phyloP scores from a whole-genome alignment of 2,329 filamentous ascomycete genomes.

The Paracorniculantispora psalliotae region DNA sequence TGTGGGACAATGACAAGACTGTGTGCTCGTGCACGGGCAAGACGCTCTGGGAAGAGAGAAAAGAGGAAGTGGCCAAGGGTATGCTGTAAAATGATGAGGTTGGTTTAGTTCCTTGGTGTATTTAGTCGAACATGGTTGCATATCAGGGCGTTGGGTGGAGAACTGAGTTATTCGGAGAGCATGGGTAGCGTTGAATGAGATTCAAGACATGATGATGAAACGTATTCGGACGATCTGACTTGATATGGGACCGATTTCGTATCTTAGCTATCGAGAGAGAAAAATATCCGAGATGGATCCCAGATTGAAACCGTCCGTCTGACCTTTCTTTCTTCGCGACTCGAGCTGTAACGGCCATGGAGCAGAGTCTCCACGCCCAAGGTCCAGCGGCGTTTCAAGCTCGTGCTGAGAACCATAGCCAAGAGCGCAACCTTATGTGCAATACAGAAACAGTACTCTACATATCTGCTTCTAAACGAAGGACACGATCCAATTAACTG shows the following conservation, averaged over 20 bases:
- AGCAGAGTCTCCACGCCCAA: not conserved
- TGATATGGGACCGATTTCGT: not conserved
- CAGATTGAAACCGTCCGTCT: slow-evolving; percentile 1
- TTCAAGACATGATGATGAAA: not conserved
- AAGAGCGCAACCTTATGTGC: not conserved
- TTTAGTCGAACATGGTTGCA: not conserved
- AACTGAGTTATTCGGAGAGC: not conserved
- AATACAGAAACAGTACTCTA: not conserved
- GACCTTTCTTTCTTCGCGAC: not conserved
- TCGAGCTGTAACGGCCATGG: not conserved
- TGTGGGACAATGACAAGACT: slow-evolving; percentile 98
- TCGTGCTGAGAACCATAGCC: not conserved
- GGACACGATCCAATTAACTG: not conserved
- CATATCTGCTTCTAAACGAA: not conserved
- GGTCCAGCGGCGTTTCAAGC: not conserved
- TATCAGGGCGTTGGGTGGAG: not conserved
- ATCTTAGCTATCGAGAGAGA: not conserved
- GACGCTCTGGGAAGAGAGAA: slow-evolving; percentile 95
- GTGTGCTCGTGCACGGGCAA: slow-evolving; percentile 97
- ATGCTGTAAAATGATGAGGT: slow-evolving; percentile 71
- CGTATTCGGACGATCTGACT: not conserved
- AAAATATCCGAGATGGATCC: not conserved
- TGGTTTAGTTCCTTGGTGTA: not conserved
- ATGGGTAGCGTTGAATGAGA: not conserved
- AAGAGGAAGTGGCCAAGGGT: slow-evolving; percentile 81